Conservation (phyloP, 2,329 filamentous ascomycete species). For the Rhexocercosporidium sp. region DNA sequence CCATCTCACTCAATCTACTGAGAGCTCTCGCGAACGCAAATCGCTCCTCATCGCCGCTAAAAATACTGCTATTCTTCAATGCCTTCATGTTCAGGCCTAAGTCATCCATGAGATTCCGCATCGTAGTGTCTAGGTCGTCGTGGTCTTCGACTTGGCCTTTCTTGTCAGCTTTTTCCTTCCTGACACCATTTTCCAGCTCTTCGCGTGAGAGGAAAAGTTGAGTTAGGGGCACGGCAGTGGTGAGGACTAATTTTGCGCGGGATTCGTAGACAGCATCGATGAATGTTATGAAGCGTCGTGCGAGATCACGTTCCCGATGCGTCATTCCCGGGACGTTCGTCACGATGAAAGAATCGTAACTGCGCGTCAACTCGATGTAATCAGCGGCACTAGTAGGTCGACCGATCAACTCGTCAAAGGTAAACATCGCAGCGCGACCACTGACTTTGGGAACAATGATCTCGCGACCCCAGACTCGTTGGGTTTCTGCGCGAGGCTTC, state of each 20-base stretch:
- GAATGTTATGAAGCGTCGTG: conserved; percentile 94
- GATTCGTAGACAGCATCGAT: conserved; percentile 95
- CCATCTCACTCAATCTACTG: conserved; percentile 88
- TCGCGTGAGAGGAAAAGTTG: conserved; percentile 82
- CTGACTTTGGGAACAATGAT: conserved; percentile 87
- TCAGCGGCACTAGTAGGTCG: conserved; percentile 90
- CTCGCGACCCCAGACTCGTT: conserved; percentile 90
- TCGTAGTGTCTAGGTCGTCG: conserved; percentile 63
- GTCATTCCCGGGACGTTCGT: conserved; percentile 94
- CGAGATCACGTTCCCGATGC: conserved; percentile 81
- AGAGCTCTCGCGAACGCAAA: conserved; percentile 94
- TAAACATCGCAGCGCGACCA: conserved; percentile 87
- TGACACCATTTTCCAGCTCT: conserved; percentile 67
- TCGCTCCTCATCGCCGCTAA: conserved; percentile 92
- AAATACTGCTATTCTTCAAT: conserved; percentile 84
- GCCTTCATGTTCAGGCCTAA: conserved; percentile 82
- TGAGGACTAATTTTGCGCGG: conserved; percentile 93
- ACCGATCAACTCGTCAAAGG: conserved; percentile 90
- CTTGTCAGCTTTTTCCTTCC: conserved; percentile 49
- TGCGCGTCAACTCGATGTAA: conserved; percentile 88
- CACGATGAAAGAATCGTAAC: conserved; percentile 91
- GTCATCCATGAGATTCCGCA: conserved; percentile 86
- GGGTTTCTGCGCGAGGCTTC: conserved; percentile 75
- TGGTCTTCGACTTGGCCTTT: conserved; percentile 46
- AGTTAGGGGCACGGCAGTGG: conserved; percentile 81